Evolutionary conservation across 768 basidiomycete species (phyloP), one percentile per base, ranked within the genome.

Genomic region (Mycena galericulata): DNA sequence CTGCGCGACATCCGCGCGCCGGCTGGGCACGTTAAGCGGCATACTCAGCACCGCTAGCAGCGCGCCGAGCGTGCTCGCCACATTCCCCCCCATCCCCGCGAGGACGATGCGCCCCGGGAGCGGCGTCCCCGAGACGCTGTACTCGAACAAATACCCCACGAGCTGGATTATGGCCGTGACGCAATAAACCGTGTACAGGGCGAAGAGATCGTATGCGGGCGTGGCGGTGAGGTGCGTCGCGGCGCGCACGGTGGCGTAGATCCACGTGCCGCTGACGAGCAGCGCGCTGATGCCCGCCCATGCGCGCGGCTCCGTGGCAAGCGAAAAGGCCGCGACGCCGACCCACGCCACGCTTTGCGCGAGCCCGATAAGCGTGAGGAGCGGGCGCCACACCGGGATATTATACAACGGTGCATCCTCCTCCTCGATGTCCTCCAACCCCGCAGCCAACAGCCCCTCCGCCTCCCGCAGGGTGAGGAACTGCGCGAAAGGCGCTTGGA

Each of bases 231-330:
- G 87, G 45, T 80, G 80, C 22, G 84, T 73, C 10, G 89, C 79
- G 0, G 90, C 87, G 59, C 88, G 87, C n/a, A 84, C 70, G n/a
- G 87, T 41, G 0, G 90, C 88, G 72, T 92, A 94, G 32, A 92
- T 75, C 94, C 94, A 95, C 2, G 87, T 80, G 0, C 78, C 68
- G 0, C 88, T 86, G 20, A 87, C 72, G 27, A 91, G 74, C 45
- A 91, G 77, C 0, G 84, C 78, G 9, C 79, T 79, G 4, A 84
- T 56, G 17, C 78, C 81, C 18, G 55, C 66, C 81, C 84, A 84
- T 22, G 74, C 70, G 15, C 71, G 55, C 0, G 71, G 61, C 27
- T 83, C 75, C 45, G 77, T 78, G 17, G 85, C 80, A 11, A 89
- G 65, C 9, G 72, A 72, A 74, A 87, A 94, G 11, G 87, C 86